Evolutionary conservation across 768 basidiomycete species (phyloP).

Genomic region (Lactarius tabidus): DNA sequence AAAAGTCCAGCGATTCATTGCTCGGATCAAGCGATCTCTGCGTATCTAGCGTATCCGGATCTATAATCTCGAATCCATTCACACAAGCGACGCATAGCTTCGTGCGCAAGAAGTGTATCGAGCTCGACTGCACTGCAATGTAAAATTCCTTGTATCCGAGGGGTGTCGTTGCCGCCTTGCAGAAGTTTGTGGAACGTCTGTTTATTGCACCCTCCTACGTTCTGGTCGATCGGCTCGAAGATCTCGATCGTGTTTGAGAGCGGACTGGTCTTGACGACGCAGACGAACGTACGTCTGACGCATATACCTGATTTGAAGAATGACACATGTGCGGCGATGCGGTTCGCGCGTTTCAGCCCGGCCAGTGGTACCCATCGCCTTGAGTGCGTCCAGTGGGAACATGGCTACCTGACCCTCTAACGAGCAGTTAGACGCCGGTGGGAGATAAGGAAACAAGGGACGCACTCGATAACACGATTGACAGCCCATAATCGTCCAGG

Average conservation of each 20-base stretch:
- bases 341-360: no score
- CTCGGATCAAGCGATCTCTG: conserved; percentile 92
- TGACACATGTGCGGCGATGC: no score
- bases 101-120: no score
- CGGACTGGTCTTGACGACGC: no score
- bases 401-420: no score
- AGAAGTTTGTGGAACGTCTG: conserved; percentile 93
- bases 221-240: conserved; percentile 93
- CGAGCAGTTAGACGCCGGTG: no score
- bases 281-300: no score
- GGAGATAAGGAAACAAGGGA: no score
- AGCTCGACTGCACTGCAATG: no score
- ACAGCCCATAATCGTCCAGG: conserved; percentile 90
- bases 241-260: conserved; percentile 99
- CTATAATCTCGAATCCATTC: conserved; percentile 97
- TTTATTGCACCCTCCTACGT: conserved; percentile 68
- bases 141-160: no score
- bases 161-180: conserved; percentile 92
- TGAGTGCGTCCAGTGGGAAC: no score
- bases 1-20: conserved; percentile 89
- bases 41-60: conserved; percentile 94
- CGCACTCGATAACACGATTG: conserved; percentile 95
- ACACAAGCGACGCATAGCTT: conserved; percentile 99
- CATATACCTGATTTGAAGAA: conserved; percentile 95
- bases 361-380: no score